Conservation (phyloP, 2,329 filamentous ascomycete genomes). For the Colletotrichum limetticola region DNA sequence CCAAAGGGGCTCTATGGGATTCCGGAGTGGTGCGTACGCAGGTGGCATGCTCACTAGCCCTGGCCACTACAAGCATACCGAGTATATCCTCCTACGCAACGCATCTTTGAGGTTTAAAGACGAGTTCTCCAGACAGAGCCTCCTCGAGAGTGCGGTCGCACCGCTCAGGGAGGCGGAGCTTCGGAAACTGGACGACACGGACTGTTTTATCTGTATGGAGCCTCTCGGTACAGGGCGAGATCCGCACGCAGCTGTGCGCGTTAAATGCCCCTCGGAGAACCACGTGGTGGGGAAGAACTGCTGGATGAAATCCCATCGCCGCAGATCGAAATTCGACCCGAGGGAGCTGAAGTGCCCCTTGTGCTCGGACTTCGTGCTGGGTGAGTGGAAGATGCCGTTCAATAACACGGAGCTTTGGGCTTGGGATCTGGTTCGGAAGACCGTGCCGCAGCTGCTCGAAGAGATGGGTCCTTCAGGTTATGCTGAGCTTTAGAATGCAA, state of each 20-base stretch:
- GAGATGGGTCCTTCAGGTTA: not conserved
- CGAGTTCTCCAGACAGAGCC: not conserved
- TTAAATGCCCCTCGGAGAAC: not conserved
- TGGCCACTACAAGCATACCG: not conserved
- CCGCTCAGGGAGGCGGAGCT: not conserved
- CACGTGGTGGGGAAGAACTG: slow-evolving; percentile 19
- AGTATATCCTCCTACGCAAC: not conserved
- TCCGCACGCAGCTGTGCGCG: slow-evolving; percentile 3
- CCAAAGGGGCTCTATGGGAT: not conserved
- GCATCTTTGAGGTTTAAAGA: not conserved
- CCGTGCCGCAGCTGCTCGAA: not conserved
- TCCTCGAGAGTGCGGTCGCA: not conserved
- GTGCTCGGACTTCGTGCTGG: not conserved
- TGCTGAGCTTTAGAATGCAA: not conserved
- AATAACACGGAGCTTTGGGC: not conserved
- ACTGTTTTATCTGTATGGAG: slow-evolving; percentile 7
- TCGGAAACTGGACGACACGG: not conserved
- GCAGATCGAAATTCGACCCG: not conserved
- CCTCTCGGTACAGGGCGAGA: not conserved
- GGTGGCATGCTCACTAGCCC: not conserved
- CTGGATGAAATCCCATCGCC: slow-evolving; percentile 1
- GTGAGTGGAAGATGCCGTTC: not conserved
- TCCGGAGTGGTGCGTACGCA: not conserved
- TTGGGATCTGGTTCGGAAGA: not conserved
- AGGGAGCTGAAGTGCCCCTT: slow-evolving; percentile 4